Evolutionary conservation across 768 basidiomycete genomes (phyloP).

Genomic region (Hypholoma sublateritium): DNA sequence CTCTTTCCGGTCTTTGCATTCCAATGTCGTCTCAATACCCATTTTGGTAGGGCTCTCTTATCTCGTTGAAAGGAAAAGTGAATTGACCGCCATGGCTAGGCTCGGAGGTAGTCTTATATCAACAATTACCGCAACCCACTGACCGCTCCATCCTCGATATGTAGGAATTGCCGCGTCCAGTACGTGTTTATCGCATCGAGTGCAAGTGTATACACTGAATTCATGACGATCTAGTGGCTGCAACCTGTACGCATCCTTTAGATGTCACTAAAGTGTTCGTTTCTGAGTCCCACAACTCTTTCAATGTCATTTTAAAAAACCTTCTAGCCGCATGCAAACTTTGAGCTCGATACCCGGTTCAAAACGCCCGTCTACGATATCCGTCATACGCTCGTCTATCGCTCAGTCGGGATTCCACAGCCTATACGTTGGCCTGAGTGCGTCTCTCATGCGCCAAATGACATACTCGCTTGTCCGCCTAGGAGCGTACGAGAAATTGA

Average conservation of each 20-base stretch:
- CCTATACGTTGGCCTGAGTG: conserved; percentile 79
- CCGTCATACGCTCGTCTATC: conserved; percentile 64
- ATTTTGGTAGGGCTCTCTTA: conserved; percentile 41
- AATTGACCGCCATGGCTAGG: conserved; percentile 33
- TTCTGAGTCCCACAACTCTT: not conserved
- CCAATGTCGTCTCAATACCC: conserved; percentile 43
- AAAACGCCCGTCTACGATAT: conserved; percentile 62
- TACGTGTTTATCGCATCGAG: conserved; percentile 30
- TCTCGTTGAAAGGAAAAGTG: not conserved
- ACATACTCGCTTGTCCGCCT: conserved; percentile 86
- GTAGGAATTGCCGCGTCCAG: conserved; percentile 65
- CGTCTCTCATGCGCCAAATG: conserved; percentile 87
- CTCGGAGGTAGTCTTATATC: conserved; percentile 52
- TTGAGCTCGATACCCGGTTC: conserved; percentile 42
- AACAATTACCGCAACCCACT: conserved; percentile 4
- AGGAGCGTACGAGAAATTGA: conserved; percentile 80
- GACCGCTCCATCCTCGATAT: conserved; percentile 4
- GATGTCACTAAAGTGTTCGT: conserved; percentile 85
- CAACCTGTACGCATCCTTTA: conserved; percentile 78
- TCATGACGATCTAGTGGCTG: conserved; percentile 57
- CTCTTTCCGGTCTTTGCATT: not conserved
- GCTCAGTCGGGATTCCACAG: conserved; percentile 68
- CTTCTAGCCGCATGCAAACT: conserved; percentile 78
- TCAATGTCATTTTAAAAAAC: not conserved
- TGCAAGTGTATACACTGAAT: not conserved